These are phyloP conservation scores for Ceratorhiza oryzae-sativae DNA, from an alignment of 1,284 basidiomycete species.

Conservation along the genomic window DNA sequence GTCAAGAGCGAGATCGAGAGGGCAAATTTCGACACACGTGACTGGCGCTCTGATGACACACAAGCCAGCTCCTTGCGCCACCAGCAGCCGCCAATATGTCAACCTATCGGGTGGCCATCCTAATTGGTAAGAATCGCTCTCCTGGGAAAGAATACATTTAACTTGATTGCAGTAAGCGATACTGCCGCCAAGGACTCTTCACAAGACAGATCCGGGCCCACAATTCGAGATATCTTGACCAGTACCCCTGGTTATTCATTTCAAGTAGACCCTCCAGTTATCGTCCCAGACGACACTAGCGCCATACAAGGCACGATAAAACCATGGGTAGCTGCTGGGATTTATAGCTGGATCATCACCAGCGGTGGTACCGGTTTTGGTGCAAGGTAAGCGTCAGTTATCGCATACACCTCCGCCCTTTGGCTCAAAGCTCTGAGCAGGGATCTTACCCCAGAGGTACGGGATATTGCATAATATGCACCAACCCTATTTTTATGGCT, in stretches of 20 bases:
- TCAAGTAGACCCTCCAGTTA: conserved; percentile 6
- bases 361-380: conserved; percentile 90
- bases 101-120: conserved; percentile 37
- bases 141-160: not conserved
- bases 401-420: not conserved
- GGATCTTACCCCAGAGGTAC: conserved; percentile 83
- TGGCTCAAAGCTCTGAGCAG: conserved; percentile 47
- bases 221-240: conserved; percentile 61
- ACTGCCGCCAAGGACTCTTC: conserved; percentile 61
- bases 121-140: conserved; percentile 27
- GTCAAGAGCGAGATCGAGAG: conserved; percentile 15
- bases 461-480: conserved; percentile 19
- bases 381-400: conserved; percentile 45
- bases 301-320: conserved; percentile 25
- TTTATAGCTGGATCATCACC: conserved; percentile 71
- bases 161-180: conserved; percentile 64
- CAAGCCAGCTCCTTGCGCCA: not conserved
- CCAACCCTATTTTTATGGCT: not conserved
- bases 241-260: not conserved
- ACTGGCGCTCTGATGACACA: not conserved
- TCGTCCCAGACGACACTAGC: conserved; percentile 38
- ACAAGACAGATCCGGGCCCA: conserved; percentile 71
- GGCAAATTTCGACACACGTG: conserved; percentile 32
- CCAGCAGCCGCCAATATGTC: conserved; percentile 1
- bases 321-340: not conserved